Evolutionary conservation across 805 yeast species (phyloP), one percentile per base, ranked within the genome.

Genomic region (Candida chauliodis): DNA sequence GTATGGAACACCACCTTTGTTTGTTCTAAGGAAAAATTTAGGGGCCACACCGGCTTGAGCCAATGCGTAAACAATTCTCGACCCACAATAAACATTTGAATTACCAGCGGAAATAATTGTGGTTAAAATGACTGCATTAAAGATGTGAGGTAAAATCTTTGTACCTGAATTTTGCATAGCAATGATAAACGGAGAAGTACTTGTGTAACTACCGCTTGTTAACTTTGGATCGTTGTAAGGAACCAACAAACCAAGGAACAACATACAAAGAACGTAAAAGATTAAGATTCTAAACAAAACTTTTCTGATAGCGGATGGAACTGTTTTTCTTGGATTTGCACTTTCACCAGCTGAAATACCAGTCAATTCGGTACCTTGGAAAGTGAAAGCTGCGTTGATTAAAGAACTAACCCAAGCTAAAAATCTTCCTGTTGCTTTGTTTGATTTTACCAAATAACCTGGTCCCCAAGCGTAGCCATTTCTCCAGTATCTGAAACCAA

Each of bases 401-500:
- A 83, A 67, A 4, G 88, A 81, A 8, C 79, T 68, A 38, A 81
- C 73, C 82, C 84, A 81, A 36, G 87, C 36, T 15, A 34, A 26
- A 20, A 34, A 34, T 20, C 26, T 27, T n/a, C 30, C 37, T 9
- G 37, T 27, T 8, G 28, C 19, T 15, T 23, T 25, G n/a, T 34
- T 13, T 17, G 22, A 19, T 19, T 23, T 87, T 36, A 81, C 61
- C 52, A 82, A 80, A 54, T 87, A 24, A 4, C 37, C 37, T 34
- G 76, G 78, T 33, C 86, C 84, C 79, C 84, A 79, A 8, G 87
- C 75, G 46, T 88, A 88, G 10, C 89, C 88, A 52, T 83, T 58
- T 62, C 86, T 75, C 91, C 90, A 83, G 59, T 83, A 83, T 56
- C 87, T 72, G 71, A 83, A 83, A 10, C 90, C 90, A 27, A 83